Evolutionary conservation across 129 eudicot genomes (phyloP).

Genomic region (Deinandra increscens): DNA sequence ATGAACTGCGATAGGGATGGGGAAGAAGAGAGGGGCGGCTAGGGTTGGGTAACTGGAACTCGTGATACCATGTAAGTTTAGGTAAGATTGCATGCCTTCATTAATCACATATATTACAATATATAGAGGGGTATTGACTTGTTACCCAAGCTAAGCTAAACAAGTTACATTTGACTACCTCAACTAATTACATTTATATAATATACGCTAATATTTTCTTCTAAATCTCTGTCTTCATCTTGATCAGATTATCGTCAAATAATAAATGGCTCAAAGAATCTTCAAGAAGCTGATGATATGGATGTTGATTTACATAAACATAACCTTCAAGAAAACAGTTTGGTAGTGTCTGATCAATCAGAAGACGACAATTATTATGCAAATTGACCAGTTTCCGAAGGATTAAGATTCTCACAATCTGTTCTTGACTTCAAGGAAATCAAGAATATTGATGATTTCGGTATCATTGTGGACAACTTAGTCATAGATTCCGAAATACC

Average conservation of each 20-base stretch:
- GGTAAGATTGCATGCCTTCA: too few relatives aligned
- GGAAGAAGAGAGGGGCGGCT: too few relatives aligned
- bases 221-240: not conserved
- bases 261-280: not conserved
- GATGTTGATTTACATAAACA: constrained; percentile 16
- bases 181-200: too few relatives aligned
- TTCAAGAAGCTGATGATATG: constrained; percentile 18
- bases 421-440: constrained; percentile 42
- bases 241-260: constrained; percentile 4
- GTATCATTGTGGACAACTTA: constrained; percentile 50
- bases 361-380: constrained; percentile 9
- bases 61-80: too few relatives aligned
- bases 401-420: constrained; percentile 56
- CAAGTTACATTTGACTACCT: too few relatives aligned
- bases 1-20: too few relatives aligned
- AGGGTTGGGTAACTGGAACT: too few relatives aligned
- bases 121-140: too few relatives aligned
- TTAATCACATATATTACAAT: too few relatives aligned
- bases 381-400: constrained; percentile 22
- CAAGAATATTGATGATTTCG: constrained; percentile 43
- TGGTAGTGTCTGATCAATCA: constrained; percentile 35
- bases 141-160: too few relatives aligned
- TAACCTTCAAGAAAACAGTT: constrained; percentile 2
- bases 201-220: too few relatives aligned
- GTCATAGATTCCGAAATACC: constrained; percentile 64